Conservation (phyloP, 208 protist genomes). For the Entamoeba histolytica region DNA sequence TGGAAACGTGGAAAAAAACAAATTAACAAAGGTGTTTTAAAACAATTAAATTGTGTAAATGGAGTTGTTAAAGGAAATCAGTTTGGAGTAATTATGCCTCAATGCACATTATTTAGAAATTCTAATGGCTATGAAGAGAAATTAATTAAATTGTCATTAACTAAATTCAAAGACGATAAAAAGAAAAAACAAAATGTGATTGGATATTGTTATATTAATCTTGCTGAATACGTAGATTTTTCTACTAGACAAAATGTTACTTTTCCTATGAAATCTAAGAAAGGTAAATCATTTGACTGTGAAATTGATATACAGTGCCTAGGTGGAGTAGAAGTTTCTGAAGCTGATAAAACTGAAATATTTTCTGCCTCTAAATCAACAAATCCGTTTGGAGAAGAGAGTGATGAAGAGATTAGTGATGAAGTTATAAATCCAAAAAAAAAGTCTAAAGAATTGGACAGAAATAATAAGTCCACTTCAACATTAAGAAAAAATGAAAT, state of each 20-base stretch:
- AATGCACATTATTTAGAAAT: background rate
- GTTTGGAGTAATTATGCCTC: background rate
- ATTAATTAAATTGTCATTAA: background rate
- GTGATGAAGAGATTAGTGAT: background rate
- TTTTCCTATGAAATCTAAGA: background rate
- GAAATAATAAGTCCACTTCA: no score
- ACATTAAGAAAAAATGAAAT: no score
- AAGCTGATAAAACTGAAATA: background rate
- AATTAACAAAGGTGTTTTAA: background rate
- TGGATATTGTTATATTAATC: background rate
- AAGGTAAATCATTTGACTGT: background rate
- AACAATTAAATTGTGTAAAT: background rate
- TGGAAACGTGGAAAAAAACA: background rate
- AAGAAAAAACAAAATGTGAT: background rate
- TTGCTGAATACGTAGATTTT: background rate
- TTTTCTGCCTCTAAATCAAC: background rate
- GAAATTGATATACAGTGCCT: background rate
- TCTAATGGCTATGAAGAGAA: background rate
- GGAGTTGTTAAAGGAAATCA: background rate
- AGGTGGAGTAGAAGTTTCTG: background rate
- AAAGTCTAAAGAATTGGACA: no score
- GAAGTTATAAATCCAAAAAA: no score
- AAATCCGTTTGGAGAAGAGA: background rate
- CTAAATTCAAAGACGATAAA: background rate
- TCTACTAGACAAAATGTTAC: background rate